Base-by-base conservation (phyloP, 805 yeast species). In the Spathaspora gorwiae region DNA sequence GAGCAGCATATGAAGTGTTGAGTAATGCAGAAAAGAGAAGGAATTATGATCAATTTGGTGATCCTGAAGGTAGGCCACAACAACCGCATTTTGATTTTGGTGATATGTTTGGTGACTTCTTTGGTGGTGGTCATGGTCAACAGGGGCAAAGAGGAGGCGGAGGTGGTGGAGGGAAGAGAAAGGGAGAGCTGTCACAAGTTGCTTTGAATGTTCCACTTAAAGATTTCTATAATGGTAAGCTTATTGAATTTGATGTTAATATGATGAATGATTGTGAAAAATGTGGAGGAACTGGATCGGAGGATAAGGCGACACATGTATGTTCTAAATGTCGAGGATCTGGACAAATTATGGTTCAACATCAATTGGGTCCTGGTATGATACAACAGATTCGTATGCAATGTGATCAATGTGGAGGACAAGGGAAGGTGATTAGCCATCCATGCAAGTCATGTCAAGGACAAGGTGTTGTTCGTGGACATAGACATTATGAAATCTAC, bases 351-450 rank as follows among this genome's bases (percentile, higher is more conserved):
- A 60, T 82, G 7, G 77, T 83, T 45, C 75, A 80, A 41, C 73
- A 84, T 47, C 95, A 90, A 61, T 65, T 92, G 52, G 97, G 88
- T 0, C 95, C 95, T 5, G 90, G 90, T 7, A 87, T 94, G 89
- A 70, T 87, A 49, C 98, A 94, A 65, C 86, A 83, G 49, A 75
- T 90, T 54, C 92, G 87, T 61, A 76, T 81, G 37, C 73, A 75
- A 3, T 94, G 99, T 75, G 89, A 85, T 44, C 66, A 69, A 42
- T 94, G 99, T 73, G 66, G 70, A 9, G 98, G 98, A 32, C 68
- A 73, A 37, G 99, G 99, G 10, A 70, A 79, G 45, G 65, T 73
- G 7, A 83, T 88, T 35, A 69, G 76, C 39, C 70, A 84, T 51
- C 73, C 74, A 37, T 94, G 99, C 70, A 60, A 70, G 13, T 65